Evolutionary conservation across 2,329 filamentous ascomycete species (phyloP).

Genomic region (Alternaria sp.): DNA sequence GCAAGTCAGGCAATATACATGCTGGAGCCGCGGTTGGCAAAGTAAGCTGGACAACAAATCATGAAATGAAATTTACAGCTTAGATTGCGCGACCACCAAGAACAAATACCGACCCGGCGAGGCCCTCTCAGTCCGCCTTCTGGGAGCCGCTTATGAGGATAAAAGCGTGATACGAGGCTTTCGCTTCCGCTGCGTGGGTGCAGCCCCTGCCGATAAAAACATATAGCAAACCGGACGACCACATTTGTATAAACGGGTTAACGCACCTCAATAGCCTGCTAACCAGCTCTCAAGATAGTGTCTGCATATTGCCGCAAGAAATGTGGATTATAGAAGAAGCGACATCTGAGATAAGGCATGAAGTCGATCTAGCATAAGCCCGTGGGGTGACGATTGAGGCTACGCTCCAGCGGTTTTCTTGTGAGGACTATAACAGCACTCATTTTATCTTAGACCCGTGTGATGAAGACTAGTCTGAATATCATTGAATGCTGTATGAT

Average conservation of each 20-base stretch:
- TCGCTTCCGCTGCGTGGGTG: conserved; percentile 23
- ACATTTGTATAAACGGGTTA: conserved; percentile 11
- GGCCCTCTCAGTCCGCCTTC: conserved; percentile 10
- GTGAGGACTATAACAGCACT: neutral
- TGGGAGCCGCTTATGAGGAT: conserved; percentile 8
- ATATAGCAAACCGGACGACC: conserved; percentile 4
- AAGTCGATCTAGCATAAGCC: neutral
- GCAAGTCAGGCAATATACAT: conserved; percentile 13
- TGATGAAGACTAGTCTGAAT: neutral
- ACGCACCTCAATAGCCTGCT: conserved; percentile 2
- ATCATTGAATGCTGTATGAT: neutral
- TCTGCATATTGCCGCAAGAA: neutral
- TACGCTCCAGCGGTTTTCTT: neutral
- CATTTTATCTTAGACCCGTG: neutral
- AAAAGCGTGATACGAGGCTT: conserved; percentile 15
- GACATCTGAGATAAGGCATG: neutral
- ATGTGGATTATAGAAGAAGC: neutral
- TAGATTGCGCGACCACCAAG: conserved; percentile 15
- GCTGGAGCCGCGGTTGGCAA: neutral
- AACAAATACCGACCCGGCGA: conserved; percentile 5
- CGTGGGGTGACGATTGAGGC: conserved; percentile 9
- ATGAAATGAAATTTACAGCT: conserved; percentile 20
- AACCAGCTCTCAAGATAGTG: conserved; percentile 4
- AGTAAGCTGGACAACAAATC: conserved; percentile 14
- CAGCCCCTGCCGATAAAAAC: conserved; percentile 16